These are phyloP conservation scores for Fusarium sp. DNA, from an alignment of 2,329 filamentous ascomycete species.

Conservation along the genomic window DNA sequence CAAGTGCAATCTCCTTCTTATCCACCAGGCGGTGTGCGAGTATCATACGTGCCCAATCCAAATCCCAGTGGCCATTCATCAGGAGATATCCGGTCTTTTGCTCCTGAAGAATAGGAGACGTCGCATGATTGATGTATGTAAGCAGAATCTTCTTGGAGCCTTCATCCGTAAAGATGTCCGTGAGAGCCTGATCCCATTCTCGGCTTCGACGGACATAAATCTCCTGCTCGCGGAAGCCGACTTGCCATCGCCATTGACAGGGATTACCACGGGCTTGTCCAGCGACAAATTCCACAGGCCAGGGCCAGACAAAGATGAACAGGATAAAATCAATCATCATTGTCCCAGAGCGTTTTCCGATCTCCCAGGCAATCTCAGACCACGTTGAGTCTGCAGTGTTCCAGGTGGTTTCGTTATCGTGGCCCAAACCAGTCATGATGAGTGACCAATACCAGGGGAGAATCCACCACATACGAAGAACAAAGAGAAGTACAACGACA, in stretches of 20 bases:
- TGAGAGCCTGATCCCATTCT: conserved; percentile 72
- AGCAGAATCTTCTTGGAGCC: conserved; percentile 68
- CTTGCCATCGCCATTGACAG: conserved; percentile 74
- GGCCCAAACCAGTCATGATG: conserved; percentile 70
- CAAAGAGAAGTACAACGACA: conserved; percentile 69
- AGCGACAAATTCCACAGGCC: conserved; percentile 77
- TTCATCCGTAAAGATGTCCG: conserved; percentile 62
- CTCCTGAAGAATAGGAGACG: conserved; percentile 71
- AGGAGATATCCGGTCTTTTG: conserved; percentile 89
- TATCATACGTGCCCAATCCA: conserved; percentile 87
- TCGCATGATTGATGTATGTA: conserved; percentile 72
- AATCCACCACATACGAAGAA: conserved; percentile 74
- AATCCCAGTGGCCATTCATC: conserved; percentile 85
- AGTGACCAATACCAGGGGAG: conserved; percentile 78
- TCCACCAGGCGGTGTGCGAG: conserved; percentile 76
- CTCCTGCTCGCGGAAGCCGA: conserved; percentile 84
- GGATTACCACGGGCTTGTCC: conserved; percentile 69
- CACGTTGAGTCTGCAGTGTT: conserved; percentile 66
- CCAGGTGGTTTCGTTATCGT: conserved; percentile 73
- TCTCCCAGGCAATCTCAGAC: conserved; percentile 63
- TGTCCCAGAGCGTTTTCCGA: conserved; percentile 68
- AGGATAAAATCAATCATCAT: conserved; percentile 81
- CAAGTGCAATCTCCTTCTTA: conserved; percentile 64
- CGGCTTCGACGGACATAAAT: conserved; percentile 83
- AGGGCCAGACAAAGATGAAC: conserved; percentile 74